Conservation (phyloP, 495 filamentous ascomycete species). For the Articulospora tetracladia region DNA sequence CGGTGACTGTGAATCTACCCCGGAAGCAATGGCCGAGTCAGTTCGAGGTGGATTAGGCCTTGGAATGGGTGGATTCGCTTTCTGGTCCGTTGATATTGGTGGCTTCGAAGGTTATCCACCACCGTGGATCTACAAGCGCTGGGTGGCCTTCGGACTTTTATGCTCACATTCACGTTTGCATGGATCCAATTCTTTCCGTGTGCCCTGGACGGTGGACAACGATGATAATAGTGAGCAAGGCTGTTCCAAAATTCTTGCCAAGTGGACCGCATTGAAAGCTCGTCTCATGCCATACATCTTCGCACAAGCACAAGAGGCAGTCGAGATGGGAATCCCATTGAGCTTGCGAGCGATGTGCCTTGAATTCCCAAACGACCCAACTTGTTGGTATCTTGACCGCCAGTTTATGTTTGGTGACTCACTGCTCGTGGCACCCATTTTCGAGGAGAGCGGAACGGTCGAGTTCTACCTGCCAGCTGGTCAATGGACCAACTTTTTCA, state of each 20-base stretch:
- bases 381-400: conserved; percentile 57
- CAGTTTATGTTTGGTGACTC: conserved; percentile 63
- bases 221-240: conserved; percentile 41
- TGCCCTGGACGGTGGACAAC: conserved; percentile 67
- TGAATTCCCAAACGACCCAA: conserved; percentile 63
- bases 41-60: conserved; percentile 65
- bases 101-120: conserved; percentile 68
- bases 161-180: conserved; percentile 66
- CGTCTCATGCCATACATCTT: conserved; percentile 60
- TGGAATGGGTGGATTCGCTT: conserved; percentile 61
- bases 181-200: conserved; percentile 62
- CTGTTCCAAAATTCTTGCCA: conserved; percentile 51
- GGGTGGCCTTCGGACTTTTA: conserved; percentile 69
- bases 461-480: conserved; percentile 61
- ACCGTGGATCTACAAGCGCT: conserved; percentile 70
- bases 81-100: conserved; percentile 70
- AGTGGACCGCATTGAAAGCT: conserved; percentile 59
- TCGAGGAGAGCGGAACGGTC: conserved; percentile 53
- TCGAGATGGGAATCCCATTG: conserved; percentile 45
- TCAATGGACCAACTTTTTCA: conserved; percentile 50
- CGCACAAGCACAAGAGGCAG: conserved; percentile 45
- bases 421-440: conserved; percentile 57
- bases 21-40: conserved; percentile 70
- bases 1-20: conserved; percentile 70
- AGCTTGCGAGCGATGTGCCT: conserved; percentile 57